Percentiles rank a stretch among this genome's conserved stretches.
Evolutionary conservation across 2,329 filamentous ascomycete species (phyloP).

Genomic region (Trichoderma koningii): DNA sequence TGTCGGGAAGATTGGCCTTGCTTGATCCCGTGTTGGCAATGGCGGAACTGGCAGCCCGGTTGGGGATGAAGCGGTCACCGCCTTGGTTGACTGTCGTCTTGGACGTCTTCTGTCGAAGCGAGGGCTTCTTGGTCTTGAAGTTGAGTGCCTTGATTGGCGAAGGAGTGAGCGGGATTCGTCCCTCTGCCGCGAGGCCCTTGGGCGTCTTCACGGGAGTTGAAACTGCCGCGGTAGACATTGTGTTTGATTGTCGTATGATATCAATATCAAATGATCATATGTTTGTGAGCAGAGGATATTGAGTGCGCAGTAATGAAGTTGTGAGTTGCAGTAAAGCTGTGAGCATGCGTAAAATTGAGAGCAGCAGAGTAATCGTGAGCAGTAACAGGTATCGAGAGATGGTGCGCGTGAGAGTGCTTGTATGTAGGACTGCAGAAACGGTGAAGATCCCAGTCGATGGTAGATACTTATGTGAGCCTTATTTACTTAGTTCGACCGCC

Average conservation of each 20-base stretch:
- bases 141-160: constrained; percentile 72
- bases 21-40: constrained; percentile 78
- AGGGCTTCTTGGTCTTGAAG: constrained; percentile 58
- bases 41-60: constrained; percentile 85
- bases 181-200: constrained; percentile 89
- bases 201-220: constrained; percentile 95
- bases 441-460: constrained; percentile 25
- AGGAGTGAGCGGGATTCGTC: constrained; percentile 90
- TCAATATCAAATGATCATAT: constrained; percentile 27
- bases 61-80: constrained; percentile 94
- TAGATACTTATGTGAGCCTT: constrained; percentile 43
- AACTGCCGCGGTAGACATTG: constrained; percentile 79
- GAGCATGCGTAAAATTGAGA: too few relatives aligned
- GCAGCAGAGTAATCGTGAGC: too few relatives aligned
- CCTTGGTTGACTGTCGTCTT: constrained; percentile 82
- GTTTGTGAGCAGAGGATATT: not conserved
- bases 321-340: too few relatives aligned
- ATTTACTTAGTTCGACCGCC: constrained; percentile 48
- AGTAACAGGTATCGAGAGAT: too few relatives aligned
- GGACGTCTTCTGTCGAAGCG: constrained; percentile 58
- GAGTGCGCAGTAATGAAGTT: constrained; percentile 12
- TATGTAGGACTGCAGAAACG: constrained; percentile 31
- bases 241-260: constrained; percentile 21
- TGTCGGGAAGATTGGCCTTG: constrained; percentile 75
- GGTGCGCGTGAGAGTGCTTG: too few relatives aligned